phyloP scores from a whole-genome alignment of 352 stramenopile species.

The Phytophthora uliginosa region DNA sequence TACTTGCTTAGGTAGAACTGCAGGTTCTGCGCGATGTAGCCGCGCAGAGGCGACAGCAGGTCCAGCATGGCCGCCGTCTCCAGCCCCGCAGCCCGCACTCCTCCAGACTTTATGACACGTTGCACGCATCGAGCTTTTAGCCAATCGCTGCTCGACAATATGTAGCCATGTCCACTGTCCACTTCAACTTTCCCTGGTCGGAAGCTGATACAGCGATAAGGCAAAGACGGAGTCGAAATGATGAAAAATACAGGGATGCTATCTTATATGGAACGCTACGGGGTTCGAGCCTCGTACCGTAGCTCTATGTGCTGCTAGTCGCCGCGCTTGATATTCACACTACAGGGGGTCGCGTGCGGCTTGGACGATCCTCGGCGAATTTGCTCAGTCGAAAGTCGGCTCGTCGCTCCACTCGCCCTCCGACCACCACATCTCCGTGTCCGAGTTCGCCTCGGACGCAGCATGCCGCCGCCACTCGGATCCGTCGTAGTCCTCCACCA shows the following conservation, averaged over 20 bases:
- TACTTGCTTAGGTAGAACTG: conserved; percentile 93
- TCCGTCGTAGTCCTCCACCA: conserved; percentile 39
- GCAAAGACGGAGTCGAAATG: too few species aligned
- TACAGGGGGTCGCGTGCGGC: not conserved
- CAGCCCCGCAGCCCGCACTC: not conserved
- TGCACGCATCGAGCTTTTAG: conserved; percentile 9
- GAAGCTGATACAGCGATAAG: too few species aligned
- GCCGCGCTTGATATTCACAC: not conserved
- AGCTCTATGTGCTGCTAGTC: conserved; percentile 13
- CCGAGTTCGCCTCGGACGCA: conserved; percentile 32
- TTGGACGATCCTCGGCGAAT: not conserved
- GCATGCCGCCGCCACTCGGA: conserved; percentile 29
- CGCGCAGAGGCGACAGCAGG: conserved; percentile 85
- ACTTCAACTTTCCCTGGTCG: too few species aligned
- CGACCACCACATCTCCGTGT: conserved; percentile 40
- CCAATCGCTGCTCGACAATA: conserved; percentile 8
- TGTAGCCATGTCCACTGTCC: too few species aligned
- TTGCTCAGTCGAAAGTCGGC: conserved; percentile 22
- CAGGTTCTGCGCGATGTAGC: conserved; percentile 90
- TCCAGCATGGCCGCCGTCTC: conserved; percentile 70
- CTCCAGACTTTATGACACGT: not conserved
- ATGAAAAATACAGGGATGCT: conserved; percentile 14
- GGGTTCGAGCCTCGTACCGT: not conserved
- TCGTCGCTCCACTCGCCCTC: conserved; percentile 42
- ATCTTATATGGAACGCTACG: conserved; percentile 15